Base-by-base conservation (phyloP, 2,329 filamentous ascomycete genomes). In the Phaeosphaeria sp. region DNA sequence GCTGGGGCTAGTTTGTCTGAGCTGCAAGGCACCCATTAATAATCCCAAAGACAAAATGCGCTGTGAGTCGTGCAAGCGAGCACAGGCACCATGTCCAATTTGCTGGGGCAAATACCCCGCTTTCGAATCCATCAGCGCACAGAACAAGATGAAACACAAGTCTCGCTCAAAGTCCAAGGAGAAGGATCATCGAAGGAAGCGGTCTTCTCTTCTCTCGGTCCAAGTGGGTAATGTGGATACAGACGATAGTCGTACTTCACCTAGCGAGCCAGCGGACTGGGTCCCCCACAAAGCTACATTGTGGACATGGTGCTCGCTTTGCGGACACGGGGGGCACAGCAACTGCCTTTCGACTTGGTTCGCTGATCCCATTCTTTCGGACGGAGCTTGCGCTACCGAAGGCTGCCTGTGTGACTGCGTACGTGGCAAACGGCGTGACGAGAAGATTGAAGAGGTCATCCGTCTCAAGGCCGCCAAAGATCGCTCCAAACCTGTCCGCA, bases 371-470 rank as follows among this genome's bases (percentile, higher is more conserved):
- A 71, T 47, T 15, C 62, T 79, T 30, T 77, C 80, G 39, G 81
- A 84, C 60, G 86, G 85, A 17, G 81, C 80, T 27, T 89, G 87
- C 74, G 82, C 85, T 2, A 86, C 82, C 7, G 80, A 82, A 48
- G 86, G 85, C 18, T 89, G 87, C 71, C 75, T 83, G 52, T 87
- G 87, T 65, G 85, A 87, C 66, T 89, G 86, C 63, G 82, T 82
- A 1, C 79, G 81, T 2, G 84, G 85, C 13, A 77, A 77, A 4
- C 63, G 73, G 22, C 71, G 77, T 9, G 69, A 76, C 41, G 67
- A 71, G 18, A 76, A 73, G 55, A 58, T 77, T 7, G 55, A 68
- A 36, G 71, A 76, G 21, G 33, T 69, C 22, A 59, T 70, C 17
- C 62, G 63, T 39, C 66, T 66, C 54, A 73, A 75, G 55, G 71